Base-by-base conservation (phyloP, 1,284 basidiomycete genomes). In the Thecaphora frezii region DNA sequence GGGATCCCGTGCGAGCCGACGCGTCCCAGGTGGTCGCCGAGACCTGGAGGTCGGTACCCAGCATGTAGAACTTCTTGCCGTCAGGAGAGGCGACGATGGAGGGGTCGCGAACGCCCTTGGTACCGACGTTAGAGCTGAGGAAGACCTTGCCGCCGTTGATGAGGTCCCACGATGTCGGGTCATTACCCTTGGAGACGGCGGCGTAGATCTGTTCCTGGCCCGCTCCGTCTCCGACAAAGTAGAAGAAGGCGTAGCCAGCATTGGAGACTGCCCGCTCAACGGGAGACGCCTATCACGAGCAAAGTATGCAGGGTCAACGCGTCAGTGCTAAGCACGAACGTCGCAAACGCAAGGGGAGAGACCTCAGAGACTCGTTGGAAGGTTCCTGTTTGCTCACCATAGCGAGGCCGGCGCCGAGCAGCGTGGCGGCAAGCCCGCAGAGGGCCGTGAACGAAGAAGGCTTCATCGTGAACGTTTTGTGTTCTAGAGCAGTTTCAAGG, bases 131-230 rank as follows among this genome's bases (percentile, higher is more conserved):
- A 2, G 48, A 51, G 40, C 41, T 48, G 14, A 57, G 40, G 36
- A 57, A 51, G n/a, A 48, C 48, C 7, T 51, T 37, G 14, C 54
- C 54, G 2, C 33, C 28, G 37, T 57, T 57, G 28, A 57, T 16
- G 5, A 57, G 36, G 22, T 57, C 54, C 54, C 54, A 57, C 8
- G 19, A 14, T 8, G 41, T 44, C 2, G 54, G 54, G 2, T 24
- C 24, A 41, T 57, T 57, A 44, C 46, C 48, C 22, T 46, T 33
- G n/a, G 39, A 43, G 0, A 57, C 54, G 9, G 54, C 54, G 8
- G 54, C 54, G 33, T 42, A 57, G 37, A 57, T 46, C 33, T 45
- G 22, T 33, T 57, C 54, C 13, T 57, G 44, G 14, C 54, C 54
- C 5, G 48, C 36, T 23, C 8, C 10, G 26, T 57, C 50, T 41